These are phyloP conservation scores for Exserohilum rostratum DNA, from an alignment of 2,329 filamentous ascomycete species.

Conservation along the genomic window DNA sequence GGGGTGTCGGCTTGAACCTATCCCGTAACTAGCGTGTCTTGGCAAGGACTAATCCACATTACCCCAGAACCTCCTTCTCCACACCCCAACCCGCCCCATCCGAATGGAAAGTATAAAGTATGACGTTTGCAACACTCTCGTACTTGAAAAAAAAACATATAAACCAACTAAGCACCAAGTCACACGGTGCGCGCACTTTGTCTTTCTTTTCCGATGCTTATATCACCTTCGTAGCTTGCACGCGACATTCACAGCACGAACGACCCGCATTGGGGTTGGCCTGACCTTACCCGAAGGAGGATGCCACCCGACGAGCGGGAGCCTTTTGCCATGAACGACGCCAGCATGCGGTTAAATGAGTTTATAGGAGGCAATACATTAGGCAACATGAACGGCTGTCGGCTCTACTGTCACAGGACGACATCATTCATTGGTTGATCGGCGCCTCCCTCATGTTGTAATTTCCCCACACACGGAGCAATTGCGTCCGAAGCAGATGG, in stretches of 20 bases:
- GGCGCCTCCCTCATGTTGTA: slow-evolving; percentile 1
- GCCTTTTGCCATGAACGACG: neutral
- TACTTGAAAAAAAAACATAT: neutral
- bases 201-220: too few species aligned
- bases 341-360: slow-evolving; percentile 1
- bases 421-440: slow-evolving; percentile 17
- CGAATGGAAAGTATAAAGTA: neutral
- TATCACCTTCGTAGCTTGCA: neutral
- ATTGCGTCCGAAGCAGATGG: slow-evolving; percentile 13
- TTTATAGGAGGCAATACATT: slow-evolving; percentile 4
- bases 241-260: slow-evolving; percentile 1
- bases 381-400: slow-evolving; percentile 9
- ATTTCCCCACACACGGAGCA: slow-evolving; percentile 21
- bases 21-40: slow-evolving; percentile 6
- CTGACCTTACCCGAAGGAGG: slow-evolving; percentile 9
- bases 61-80: slow-evolving; percentile 14
- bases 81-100: slow-evolving; percentile 5
- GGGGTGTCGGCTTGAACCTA: neutral
- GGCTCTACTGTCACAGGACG: slow-evolving; percentile 6
- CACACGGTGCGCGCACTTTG: fast-evolving
- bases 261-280: neutral
- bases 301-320: slow-evolving; percentile 11
- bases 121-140: neutral
- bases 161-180: fast-evolving
- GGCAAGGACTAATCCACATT: slow-evolving; percentile 12